A percentile compares a stretch with the other conserved stretches of the same genome.
Evolutionary conservation across 352 stramenopile species (phyloP).

Genomic region (Pythium apleroticum): DNA sequence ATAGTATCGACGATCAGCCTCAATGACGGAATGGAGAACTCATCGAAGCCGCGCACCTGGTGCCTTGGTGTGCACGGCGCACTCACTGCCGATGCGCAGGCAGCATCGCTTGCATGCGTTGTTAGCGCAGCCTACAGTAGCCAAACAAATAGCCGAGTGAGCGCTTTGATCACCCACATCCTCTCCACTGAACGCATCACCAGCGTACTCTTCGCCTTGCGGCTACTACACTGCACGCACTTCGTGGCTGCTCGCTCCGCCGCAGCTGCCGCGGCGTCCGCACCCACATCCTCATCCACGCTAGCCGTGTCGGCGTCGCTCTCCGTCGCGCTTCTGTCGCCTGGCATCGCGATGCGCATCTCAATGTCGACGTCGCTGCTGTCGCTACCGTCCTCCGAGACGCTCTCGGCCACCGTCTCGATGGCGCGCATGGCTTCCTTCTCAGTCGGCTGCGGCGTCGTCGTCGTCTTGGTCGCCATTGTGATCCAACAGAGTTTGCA

Average conservation of each 20-base stretch:
- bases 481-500: neutral
- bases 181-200: no score
- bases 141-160: no score
- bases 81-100: slow-evolving; percentile 38
- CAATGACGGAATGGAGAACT: neutral
- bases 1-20: neutral
- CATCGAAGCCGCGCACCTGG: neutral
- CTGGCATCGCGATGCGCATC: slow-evolving; percentile 10
- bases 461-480: slow-evolving; percentile 9
- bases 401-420: slow-evolving; percentile 10
- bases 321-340: neutral
- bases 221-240: slow-evolving; percentile 17
- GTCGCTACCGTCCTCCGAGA: slow-evolving; percentile 7
- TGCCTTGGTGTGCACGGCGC: slow-evolving; percentile 38
- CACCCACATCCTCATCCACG: slow-evolving; percentile 12
- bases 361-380: slow-evolving; percentile 20
- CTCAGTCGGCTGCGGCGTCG: neutral
- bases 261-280: slow-evolving; percentile 4
- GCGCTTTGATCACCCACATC: no score
- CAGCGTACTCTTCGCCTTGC: slow-evolving; percentile 20
- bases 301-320: neutral
- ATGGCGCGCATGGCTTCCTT: no score
- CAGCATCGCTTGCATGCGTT: slow-evolving; percentile 77
- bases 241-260: slow-evolving; percentile 17
- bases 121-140: slow-evolving; percentile 49